Base-by-base conservation (phyloP, 495 filamentous ascomycete genomes). In the Aspergillus nanangensis region DNA sequence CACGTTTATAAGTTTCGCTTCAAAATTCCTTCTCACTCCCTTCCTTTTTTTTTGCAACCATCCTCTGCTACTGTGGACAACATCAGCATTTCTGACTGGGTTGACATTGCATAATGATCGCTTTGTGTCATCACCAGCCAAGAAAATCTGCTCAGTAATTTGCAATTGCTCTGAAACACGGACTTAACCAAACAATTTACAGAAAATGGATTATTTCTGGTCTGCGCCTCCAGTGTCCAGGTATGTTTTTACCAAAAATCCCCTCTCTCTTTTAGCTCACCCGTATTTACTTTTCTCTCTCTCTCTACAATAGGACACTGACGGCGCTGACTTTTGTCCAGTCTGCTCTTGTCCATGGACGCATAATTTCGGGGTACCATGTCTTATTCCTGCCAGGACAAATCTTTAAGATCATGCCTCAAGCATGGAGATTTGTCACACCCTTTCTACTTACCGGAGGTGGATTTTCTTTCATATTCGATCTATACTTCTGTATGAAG, bases 401-500 rank as follows among this genome's bases (percentile, higher is more conserved):
- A 45, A 57, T 92, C 13, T 76, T 85, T 60, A 75, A 72, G 47
- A 58, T 87, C 37, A 77, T 80, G 22, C 90, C 90, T 38, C 67
- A 88, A 47, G 35, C 85, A 56, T 89, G 83, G 82, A 74, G 84
- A 24, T 56, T 90, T 2, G 63, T 82, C 27, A 84, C 87, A 9
- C 69, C 76, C 32, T 95, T 94, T 67, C 63, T 91, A 29, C 61
- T 95, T 44, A 90, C 84, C 10, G 74, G 79, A 23, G 68, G 74
- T 13, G 47, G 77, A 24, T 55, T 92, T 41, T 63, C 61, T 36
- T 84, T 95, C 38, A 47, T 95, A 27, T 72, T 94, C 58, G 89
- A 96, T 66, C 83, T 91, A 20, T 93, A 89, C 67, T 87, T 90
- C 58, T 61, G 86, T 90, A 79, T 60, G 80, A 41, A 42, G 21